phyloP scores from a whole-genome alignment of 2,329 filamentous ascomycete genomes.

The Pochonia chlamydosporia region DNA sequence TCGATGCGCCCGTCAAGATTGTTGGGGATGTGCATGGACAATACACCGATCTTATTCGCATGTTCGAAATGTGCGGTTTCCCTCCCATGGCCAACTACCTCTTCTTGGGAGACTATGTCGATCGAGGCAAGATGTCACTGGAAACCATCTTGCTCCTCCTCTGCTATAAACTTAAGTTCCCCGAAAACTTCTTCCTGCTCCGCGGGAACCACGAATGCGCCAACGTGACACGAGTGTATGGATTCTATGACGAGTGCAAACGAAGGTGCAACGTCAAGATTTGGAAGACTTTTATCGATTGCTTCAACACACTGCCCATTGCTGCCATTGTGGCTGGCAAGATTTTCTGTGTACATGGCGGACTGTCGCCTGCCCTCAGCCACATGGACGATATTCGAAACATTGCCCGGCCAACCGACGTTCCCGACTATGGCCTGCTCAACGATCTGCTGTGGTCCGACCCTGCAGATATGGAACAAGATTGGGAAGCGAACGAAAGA shows the following conservation, averaged over 20 bases:
- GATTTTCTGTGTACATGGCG: constrained; percentile 96
- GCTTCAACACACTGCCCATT: constrained; percentile 92
- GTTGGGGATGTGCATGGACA: constrained; percentile 96
- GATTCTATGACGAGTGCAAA: constrained; percentile 98
- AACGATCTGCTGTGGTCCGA: constrained; percentile 98
- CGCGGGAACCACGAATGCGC: constrained; percentile 96
- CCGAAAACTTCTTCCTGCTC: constrained; percentile 94
- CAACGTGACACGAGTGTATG: constrained; percentile 91
- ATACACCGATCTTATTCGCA: constrained; percentile 90
- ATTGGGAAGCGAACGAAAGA: constrained; percentile 96
- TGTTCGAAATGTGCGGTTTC: constrained; percentile 99
- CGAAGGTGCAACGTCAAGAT: constrained; percentile 92
- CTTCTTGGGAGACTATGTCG: constrained; percentile 94
- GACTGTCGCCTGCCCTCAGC: constrained; percentile 81
- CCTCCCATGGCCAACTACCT: constrained; percentile 88
- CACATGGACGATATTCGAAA: constrained; percentile 99
- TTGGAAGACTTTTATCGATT: constrained; percentile 97
- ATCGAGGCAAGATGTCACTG: constrained; percentile 90
- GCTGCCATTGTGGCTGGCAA: constrained; percentile 95
- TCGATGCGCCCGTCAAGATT: constrained; percentile 94
- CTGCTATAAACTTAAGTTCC: constrained; percentile 96
- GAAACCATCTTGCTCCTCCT: constrained; percentile 90
- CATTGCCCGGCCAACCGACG: constrained; percentile 91
- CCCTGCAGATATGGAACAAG: constrained; percentile 93
- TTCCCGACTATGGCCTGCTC: constrained; percentile 90